Percentiles rank a stretch among this genome's conserved stretches.
Evolutionary conservation across 2,329 filamentous ascomycete species (phyloP).

Genomic region (Pseudogymnoascus sp.): DNA sequence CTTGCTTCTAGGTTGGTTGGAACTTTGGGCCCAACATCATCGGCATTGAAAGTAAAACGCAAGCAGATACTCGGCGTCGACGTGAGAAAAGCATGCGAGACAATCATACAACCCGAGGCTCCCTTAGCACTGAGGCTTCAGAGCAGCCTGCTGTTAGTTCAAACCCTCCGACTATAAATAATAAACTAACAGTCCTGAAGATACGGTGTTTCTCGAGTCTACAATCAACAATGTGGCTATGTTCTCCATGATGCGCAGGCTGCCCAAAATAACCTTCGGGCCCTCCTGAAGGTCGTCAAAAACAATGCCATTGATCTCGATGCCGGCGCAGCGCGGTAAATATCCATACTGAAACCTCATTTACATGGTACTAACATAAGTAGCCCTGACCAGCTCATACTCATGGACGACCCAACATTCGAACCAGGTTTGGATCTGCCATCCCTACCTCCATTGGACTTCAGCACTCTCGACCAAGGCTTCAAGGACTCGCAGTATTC

Average conservation of each 20-base stretch:
- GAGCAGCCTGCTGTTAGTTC: conserved; percentile 66
- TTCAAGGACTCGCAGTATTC: conserved; percentile 25
- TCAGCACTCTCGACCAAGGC: conserved; percentile 35
- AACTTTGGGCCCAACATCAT: conserved; percentile 69
- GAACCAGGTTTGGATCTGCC: conserved; percentile 57
- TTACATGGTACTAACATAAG: conserved; percentile 9
- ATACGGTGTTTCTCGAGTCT: conserved; percentile 78
- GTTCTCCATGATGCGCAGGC: conserved; percentile 73
- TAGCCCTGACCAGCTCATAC: conserved; percentile 67
- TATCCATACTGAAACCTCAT: conserved; percentile 4
- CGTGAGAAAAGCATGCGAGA: conserved; percentile 76
- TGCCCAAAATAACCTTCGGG: conserved; percentile 63
- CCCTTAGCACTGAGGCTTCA: conserved; percentile 87
- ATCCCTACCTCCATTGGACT: conserved; percentile 43
- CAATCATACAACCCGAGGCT: conserved; percentile 76
- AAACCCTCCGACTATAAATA: not conserved
- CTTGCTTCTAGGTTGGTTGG: conserved; percentile 66
- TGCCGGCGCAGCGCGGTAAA: conserved; percentile 65
- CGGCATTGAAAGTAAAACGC: conserved; percentile 64
- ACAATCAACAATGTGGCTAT: conserved; percentile 78
- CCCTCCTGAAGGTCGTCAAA: conserved; percentile 52
- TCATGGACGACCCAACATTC: conserved; percentile 79
- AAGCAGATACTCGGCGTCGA: conserved; percentile 87
- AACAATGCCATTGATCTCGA: conserved; percentile 58
- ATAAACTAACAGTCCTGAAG: conserved; percentile 28